These are phyloP conservation scores for Athelia sp. DNA, from an alignment of 1,284 basidiomycete genomes.

Conservation along the genomic window DNA sequence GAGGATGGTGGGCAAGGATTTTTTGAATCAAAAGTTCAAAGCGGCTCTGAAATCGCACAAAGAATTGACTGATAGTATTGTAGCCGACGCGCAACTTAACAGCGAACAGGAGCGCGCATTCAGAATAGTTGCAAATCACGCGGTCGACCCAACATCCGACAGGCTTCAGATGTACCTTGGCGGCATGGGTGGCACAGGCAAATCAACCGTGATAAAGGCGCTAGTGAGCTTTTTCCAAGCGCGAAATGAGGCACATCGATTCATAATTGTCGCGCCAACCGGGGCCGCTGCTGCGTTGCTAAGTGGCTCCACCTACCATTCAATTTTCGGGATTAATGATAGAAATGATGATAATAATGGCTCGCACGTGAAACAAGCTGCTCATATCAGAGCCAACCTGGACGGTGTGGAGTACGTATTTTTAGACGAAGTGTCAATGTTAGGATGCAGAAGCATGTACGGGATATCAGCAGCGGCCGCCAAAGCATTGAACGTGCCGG, in stretches of 20 bases:
- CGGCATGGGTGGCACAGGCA: conserved; percentile 27
- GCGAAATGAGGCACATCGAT: conserved; percentile 13
- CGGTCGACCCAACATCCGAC: conserved; percentile 9
- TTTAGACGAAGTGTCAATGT: conserved; percentile 24
- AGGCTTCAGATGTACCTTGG: conserved; percentile 27
- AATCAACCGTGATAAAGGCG: conserved; percentile 29
- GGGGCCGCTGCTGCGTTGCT: conserved; percentile 25
- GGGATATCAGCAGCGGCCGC: conserved; percentile 12
- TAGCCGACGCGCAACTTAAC: conserved; percentile 14
- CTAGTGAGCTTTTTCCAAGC: conserved; percentile 16
- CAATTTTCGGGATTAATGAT: conserved; percentile 17
- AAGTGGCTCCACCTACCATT: conserved; percentile 28
- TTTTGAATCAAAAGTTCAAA: neutral
- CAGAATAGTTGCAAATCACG: conserved; percentile 21
- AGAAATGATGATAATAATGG: conserved; percentile 2
- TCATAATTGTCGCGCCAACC: conserved; percentile 25
- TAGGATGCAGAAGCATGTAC: conserved; percentile 17
- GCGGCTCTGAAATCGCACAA: neutral
- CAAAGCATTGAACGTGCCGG: too few relatives aligned
- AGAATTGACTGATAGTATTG: conserved; percentile 1
- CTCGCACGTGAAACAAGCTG: neutral
- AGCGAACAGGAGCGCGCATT: conserved; percentile 22
- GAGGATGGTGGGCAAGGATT: too few relatives aligned
- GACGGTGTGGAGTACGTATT: conserved; percentile 21
- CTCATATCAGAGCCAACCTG: conserved; percentile 6